Conservation (phyloP, 148 eudicot genomes). For the Rhododendron ferrugineum region DNA sequence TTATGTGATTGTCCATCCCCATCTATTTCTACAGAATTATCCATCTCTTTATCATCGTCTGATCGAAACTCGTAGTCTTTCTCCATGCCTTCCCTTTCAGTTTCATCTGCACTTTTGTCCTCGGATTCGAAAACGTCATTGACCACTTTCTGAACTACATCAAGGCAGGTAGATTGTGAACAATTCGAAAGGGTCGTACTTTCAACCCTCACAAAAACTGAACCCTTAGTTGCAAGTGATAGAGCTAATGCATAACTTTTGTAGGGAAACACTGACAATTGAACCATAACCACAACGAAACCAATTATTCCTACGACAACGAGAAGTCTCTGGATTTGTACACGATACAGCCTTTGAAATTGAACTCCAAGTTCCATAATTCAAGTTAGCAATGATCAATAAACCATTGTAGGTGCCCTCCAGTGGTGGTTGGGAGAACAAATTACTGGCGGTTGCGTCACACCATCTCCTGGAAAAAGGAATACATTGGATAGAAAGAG, state of each 20-base stretch:
- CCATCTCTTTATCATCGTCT: background rate
- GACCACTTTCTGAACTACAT: constrained; percentile 3
- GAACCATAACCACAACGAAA: constrained; percentile 24
- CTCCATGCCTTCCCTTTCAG: constrained; percentile 13
- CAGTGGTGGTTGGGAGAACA: background rate
- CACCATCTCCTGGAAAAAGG: background rate
- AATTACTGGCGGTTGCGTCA: background rate
- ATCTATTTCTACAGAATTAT: background rate
- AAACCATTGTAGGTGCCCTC: background rate
- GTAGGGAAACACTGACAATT: constrained; percentile 30
- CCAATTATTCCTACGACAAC: constrained; percentile 26
- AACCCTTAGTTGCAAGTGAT: constrained; percentile 13
- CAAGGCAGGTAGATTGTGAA: constrained; percentile 1
- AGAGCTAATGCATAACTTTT: constrained; percentile 8
- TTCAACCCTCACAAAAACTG: background rate
- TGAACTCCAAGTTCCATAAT: constrained; percentile 21
- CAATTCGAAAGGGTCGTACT: constrained; percentile 1
- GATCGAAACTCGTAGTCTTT: background rate
- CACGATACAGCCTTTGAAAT: constrained; percentile 15
- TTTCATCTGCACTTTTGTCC: constrained; percentile 13
- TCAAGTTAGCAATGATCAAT: constrained; percentile 8
- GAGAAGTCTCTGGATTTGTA: constrained; percentile 26
- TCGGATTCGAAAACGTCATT: constrained; percentile 7
- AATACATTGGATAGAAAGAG: background rate
- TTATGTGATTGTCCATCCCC: background rate